These are phyloP conservation scores for Lycium barbarum DNA, from an alignment of 257 asterid genomes.

Conservation along the genomic window DNA sequence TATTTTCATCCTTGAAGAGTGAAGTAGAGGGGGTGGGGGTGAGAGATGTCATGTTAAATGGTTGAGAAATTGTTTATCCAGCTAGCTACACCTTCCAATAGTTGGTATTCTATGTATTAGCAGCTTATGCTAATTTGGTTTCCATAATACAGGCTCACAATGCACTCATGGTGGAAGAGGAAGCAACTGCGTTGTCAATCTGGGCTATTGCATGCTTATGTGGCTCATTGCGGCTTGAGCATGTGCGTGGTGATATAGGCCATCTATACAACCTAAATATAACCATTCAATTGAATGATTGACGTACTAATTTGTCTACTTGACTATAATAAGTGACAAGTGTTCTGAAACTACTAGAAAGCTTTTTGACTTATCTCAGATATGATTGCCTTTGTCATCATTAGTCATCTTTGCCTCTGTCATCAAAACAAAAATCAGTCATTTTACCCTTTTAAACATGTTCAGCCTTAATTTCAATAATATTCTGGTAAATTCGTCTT, in stretches of 20 bases:
- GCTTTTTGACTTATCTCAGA: neutral
- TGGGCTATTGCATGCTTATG: slow-evolving; percentile 98
- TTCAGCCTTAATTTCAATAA: neutral
- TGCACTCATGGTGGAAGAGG: slow-evolving; percentile 96
- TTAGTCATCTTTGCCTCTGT: neutral
- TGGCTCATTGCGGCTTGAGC: slow-evolving; percentile 93
- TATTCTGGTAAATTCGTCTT: neutral
- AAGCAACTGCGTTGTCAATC: slow-evolving; percentile 90
- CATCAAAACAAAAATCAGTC: neutral
- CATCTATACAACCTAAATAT: slow-evolving; percentile 24
- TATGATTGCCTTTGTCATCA: neutral
- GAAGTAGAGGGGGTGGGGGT: slow-evolving; percentile 1
- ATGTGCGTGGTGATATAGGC: slow-evolving; percentile 55
- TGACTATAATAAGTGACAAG: slow-evolving; percentile 8
- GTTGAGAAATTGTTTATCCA: neutral
- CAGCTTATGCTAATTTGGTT: slow-evolving; percentile 10
- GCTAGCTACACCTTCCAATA: slow-evolving; percentile 6
- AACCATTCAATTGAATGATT: neutral
- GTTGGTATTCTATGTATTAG: slow-evolving; percentile 2
- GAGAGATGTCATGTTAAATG: neutral
- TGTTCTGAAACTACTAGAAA: neutral
- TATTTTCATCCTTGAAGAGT: slow-evolving; percentile 6
- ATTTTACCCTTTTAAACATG: neutral
- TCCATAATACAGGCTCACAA: slow-evolving; percentile 62
- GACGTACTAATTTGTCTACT: neutral